Evolutionary conservation across 169 alveolate species (phyloP), one percentile per base, ranked within the genome.

Genomic region (Cryptosporidium sp.): DNA sequence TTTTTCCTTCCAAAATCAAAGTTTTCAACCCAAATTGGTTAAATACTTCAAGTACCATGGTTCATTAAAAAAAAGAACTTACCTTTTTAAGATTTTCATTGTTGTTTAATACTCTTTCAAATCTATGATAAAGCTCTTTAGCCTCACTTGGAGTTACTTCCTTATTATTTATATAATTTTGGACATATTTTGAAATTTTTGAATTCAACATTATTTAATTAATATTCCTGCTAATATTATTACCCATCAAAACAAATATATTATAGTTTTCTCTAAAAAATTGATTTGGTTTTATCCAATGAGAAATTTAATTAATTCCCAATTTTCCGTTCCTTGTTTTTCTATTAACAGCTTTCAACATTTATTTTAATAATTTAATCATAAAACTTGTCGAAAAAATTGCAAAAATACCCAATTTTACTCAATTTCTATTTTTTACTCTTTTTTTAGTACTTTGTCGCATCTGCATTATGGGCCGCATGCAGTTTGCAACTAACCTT

Each of bases 1-100:
- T 29, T 8, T 7, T 39, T 39, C 45, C 10, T 39, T 8, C 10
- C 45, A 18, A n/a, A 65, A 65, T 33, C 10, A 29, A 65, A 31
- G 31, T 23, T n/a, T 29, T 33, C 31, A 31, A 26, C 33, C 26
- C 53, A n/a, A 26, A 3, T 26, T 26, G 35, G 23, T 26, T 8
- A 56, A 56, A 26, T 23, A 56, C 7, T 26, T 23, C 3, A 16
- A n/a, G 23, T 8, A 42, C 10, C 9, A 9, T 14, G 48, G 35
- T 31, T 31, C 35, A 42, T 42, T 2, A 42, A 42, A 42, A 39
- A 42, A 42, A 62, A 37, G n/a, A 62, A 80, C 89, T 29, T 42
- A 80, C 89, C 45, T 80, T 80, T 48, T 80, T 80, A 26, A 80
- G n/a, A n/a, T n/a, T 48, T 23, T 80, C 89, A 39, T 62, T 80